Base-by-base conservation (phyloP, 495 filamentous ascomycete genomes). In the Aspergillus saccharolyticus region DNA sequence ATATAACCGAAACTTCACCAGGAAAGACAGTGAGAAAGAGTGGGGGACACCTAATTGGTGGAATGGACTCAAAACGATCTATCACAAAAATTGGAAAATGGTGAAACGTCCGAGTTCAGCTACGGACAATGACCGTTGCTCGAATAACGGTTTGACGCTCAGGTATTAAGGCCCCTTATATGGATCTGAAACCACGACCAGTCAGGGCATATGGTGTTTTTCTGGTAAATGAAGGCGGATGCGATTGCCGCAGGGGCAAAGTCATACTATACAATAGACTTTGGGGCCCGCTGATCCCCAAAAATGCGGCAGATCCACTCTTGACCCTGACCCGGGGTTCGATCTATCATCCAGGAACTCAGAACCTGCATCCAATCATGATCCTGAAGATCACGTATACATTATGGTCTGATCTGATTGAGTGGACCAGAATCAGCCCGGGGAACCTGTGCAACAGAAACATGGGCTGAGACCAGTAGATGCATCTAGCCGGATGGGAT, bases 191-290 rank as follows among this genome's bases (percentile, higher is more conserved):
- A 16, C 21, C 15, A 15, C 22, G 47, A 50, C 47, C 28, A 24
- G 6, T 50, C 15, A 16, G 15, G 4, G 22, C 14, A 15, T n/a
- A 28, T 16, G 19, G 2, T 17, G 46, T 50, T 50, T 50, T 50
- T 50, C 47, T 50, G 47, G 47, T 30, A 50, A 24, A 50, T 50
- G 47, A 50, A 9, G 16, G 28, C 28, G 47, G 47, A 49, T 17
- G 47, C 21, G n/a, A 28, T 8, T 25, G 22, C 47, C 20, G 47
- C 21, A 3, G 4, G 47, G 16, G 22, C 16, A 25, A 16, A 22
- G 7, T 3, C n/a, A n/a, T n/a, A n/a, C n/a, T n/a, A n/a, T n/a
- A n/a, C n/a, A n/a, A 25, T 2, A 25, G n/a, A 39, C 33, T 39
- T 39, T 39, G 33, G 33, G 25, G 33, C 7, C 33, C 33, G 7